Evolutionary conservation across 352 stramenopile species (phyloP), one percentile per base, ranked within the genome.

Genomic region (Globisporangium ultimum): DNA sequence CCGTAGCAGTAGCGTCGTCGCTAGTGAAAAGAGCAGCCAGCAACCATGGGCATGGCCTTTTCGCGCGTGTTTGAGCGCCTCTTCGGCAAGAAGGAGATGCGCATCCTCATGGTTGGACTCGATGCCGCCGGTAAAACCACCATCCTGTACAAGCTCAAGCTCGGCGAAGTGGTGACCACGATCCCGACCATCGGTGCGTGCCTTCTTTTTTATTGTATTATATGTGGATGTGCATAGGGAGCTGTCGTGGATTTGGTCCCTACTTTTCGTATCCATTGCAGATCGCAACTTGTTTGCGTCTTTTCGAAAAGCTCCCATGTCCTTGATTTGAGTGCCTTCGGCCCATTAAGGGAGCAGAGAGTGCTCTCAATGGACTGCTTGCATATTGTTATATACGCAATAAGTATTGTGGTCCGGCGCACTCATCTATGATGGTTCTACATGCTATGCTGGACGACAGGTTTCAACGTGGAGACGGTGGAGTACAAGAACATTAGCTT

Each of bases 401-500:
- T 32, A 32, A 6, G 24, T 5, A 32, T 32, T 32, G 24, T 32
- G 24, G 24, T 32, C 24, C 2, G 24, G 2, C 24, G 24, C 24
- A 32, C 24, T 32, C 24, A 32, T 5, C 24, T 32, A 5, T 32
- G 24, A 32, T 48, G 34, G 53, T 47, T 55, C 2, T 32, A 32
- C 2, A 32, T 32, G 24, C 24, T 32, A 5, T 32, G 24, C 5
- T 32, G 2, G 24, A 2, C 24, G 24, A 32, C 5, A 95, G 76
- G 86, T 32, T 99, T 99, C 84, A 99, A 99, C 75, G 97, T 99
- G 47, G 97, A 99, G 83, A 99, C 95, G 61, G 97, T 99, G 53
- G 95, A 99, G 80, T 99, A 99, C 91, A 99, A 99, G 85, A 99
- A 99, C 86, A 98, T 99, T 86, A 98, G 88, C 72, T 99, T 99